These are phyloP conservation scores for Eucalyptus leucophloia DNA, from an alignment of 345 rosid genomes.

Conservation along the genomic window DNA sequence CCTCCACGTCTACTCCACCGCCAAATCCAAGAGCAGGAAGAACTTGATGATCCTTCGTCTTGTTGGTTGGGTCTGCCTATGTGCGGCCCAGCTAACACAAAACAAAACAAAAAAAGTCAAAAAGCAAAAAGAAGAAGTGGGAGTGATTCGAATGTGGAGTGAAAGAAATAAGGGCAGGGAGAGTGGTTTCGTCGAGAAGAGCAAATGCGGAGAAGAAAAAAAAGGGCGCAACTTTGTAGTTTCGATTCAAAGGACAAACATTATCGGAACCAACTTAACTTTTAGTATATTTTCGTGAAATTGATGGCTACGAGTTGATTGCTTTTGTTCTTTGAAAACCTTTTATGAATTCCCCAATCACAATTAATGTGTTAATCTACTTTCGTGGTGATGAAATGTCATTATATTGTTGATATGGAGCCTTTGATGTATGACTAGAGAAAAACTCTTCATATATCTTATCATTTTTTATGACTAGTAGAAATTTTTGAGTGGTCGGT, in stretches of 20 bases:
- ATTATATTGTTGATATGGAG: no score
- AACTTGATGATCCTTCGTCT: background rate
- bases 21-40: background rate
- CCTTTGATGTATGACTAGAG: background rate
- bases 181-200: background rate
- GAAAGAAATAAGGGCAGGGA: background rate
- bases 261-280: rapidly evolving
- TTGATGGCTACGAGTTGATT: rapidly evolving
- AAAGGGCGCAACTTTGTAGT: background rate
- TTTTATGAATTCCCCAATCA: rapidly evolving
- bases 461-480: no score
- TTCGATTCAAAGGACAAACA: background rate
- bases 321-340: rapidly evolving
- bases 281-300: no score
- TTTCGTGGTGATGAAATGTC: rapidly evolving
- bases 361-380: background rate
- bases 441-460: no score
- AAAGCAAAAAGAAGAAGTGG: background rate
- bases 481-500: rapidly evolving
- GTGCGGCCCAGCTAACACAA: background rate
- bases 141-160: background rate
- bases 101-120: background rate
- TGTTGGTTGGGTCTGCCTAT: background rate
- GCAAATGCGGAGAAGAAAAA: background rate
- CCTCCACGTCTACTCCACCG: background rate